Evolutionary conservation across 2,329 filamentous ascomycete species (phyloP).

Genomic region (Tolypocladium tropicale): DNA sequence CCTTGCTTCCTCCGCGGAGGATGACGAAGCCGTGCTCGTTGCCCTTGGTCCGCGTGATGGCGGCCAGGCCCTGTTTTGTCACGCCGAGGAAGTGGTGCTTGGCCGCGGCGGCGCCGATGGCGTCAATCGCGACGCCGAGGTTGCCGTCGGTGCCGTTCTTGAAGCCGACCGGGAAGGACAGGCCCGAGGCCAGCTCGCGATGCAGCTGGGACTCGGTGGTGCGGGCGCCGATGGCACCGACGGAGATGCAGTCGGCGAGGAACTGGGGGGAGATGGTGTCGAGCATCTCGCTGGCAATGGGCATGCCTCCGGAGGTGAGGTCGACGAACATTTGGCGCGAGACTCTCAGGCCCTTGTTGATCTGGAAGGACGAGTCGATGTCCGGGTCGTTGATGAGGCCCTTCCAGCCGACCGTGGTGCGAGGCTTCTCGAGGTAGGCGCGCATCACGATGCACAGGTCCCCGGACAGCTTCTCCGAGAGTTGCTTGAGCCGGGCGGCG

Average conservation of each 20-base stretch:
- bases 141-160: conserved; percentile 98
- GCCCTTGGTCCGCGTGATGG: conserved; percentile 84
- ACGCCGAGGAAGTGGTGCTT: conserved; percentile 97
- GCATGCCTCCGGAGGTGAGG: conserved; percentile 77
- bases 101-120: conserved; percentile 77
- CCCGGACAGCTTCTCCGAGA: conserved; percentile 68
- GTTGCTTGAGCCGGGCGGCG: conserved; percentile 62
- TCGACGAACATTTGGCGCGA: conserved; percentile 92
- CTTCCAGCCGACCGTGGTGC: conserved; percentile 98
- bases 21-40: conserved; percentile 99
- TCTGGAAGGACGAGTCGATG: conserved; percentile 93
- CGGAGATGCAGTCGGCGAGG: conserved; percentile 88
- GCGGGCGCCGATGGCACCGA: conserved; percentile 89
- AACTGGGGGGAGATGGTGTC: conserved; percentile 98
- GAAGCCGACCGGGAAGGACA: conserved; percentile 97
- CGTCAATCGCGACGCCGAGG: conserved; percentile 85
- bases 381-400: conserved; percentile 98
- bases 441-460: conserved; percentile 95
- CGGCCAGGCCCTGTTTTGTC: conserved; percentile 91
- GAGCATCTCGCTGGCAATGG: conserved; percentile 95
- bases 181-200: conserved; percentile 85
- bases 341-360: conserved; percentile 94
- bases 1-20: conserved; percentile 79
- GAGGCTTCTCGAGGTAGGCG: conserved; percentile 96
- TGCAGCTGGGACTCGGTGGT: conserved; percentile 97